Percentiles rank a stretch among this genome's conserved stretches.
These are phyloP conservation scores for Aspergillus hancockii DNA, from an alignment of 495 filamentous ascomycete genomes.

Conservation along the genomic window DNA sequence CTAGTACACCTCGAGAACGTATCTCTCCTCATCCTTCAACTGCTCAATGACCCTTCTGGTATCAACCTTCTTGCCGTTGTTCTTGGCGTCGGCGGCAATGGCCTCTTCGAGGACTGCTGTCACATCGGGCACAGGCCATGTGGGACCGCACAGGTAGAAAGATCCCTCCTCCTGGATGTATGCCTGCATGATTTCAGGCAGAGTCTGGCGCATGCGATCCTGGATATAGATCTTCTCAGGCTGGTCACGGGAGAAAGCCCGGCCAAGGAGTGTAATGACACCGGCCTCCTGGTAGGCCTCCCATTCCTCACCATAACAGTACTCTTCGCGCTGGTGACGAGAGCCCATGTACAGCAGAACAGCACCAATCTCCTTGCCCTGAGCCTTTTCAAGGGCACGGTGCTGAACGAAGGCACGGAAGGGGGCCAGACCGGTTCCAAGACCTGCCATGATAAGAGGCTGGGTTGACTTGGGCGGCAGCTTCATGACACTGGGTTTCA, in stretches of 20 bases:
- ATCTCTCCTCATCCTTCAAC: slow-evolving; percentile 90
- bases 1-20: slow-evolving; percentile 96
- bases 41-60: slow-evolving; percentile 91
- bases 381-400: slow-evolving; percentile 92
- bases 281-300: slow-evolving; percentile 96
- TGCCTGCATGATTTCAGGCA: slow-evolving; percentile 82
- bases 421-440: slow-evolving; percentile 95
- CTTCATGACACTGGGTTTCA: slow-evolving; percentile 99
- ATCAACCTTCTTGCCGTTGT: slow-evolving; percentile 75
- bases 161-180: slow-evolving; percentile 86
- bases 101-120: slow-evolving; percentile 92
- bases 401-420: slow-evolving; percentile 99
- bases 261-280: slow-evolving; percentile 89
- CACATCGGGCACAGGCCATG: slow-evolving; percentile 99
- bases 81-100: slow-evolving; percentile 73
- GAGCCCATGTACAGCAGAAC: slow-evolving; percentile 96
- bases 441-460: slow-evolving; percentile 97
- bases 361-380: slow-evolving; percentile 90
- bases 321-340: slow-evolving; percentile 96
- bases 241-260: slow-evolving; percentile 96
- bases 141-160: slow-evolving; percentile 97
- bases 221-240: slow-evolving; percentile 99
- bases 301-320: slow-evolving; percentile 99
- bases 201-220: slow-evolving; percentile 89
- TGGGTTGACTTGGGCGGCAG: slow-evolving; percentile 80